Evolutionary conservation across 2,329 filamentous ascomycete genomes (phyloP).

Genomic region (Stachybotrys chlorohalonatus): DNA sequence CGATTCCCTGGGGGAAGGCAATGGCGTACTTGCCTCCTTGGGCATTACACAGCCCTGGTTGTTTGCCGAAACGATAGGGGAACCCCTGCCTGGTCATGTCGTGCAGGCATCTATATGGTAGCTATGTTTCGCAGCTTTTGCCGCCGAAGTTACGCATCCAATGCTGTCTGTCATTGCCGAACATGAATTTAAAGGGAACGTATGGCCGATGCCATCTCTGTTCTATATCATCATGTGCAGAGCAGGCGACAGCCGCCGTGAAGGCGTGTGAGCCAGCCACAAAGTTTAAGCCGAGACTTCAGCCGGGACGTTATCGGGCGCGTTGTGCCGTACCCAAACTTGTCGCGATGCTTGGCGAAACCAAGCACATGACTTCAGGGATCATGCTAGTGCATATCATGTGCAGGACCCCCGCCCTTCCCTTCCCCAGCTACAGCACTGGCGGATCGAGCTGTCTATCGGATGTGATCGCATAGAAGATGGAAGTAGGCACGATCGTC

Average conservation of each 20-base stretch:
- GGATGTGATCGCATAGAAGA: too few relatives aligned
- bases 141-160: too few relatives aligned
- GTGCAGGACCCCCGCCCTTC: background rate
- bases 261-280: background rate
- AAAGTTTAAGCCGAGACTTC: background rate
- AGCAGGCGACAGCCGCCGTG: background rate
- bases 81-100: background rate
- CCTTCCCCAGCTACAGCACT: background rate
- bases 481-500: too few relatives aligned
- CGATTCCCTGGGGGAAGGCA: too few relatives aligned
- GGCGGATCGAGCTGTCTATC: too few relatives aligned
- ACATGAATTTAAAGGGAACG: too few relatives aligned
- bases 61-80: too few relatives aligned
- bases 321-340: background rate
- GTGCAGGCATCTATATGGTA: background rate
- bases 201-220: too few relatives aligned
- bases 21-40: too few relatives aligned
- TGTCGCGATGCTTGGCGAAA: background rate
- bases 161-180: too few relatives aligned
- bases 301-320: background rate
- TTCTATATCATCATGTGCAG: background rate
- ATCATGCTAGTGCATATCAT: background rate
- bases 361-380: background rate
- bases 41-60: too few relatives aligned
- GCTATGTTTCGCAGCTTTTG: too few relatives aligned